Evolutionary conservation across 768 basidiomycete species (phyloP).

Genomic region (Amanita inopinata): DNA sequence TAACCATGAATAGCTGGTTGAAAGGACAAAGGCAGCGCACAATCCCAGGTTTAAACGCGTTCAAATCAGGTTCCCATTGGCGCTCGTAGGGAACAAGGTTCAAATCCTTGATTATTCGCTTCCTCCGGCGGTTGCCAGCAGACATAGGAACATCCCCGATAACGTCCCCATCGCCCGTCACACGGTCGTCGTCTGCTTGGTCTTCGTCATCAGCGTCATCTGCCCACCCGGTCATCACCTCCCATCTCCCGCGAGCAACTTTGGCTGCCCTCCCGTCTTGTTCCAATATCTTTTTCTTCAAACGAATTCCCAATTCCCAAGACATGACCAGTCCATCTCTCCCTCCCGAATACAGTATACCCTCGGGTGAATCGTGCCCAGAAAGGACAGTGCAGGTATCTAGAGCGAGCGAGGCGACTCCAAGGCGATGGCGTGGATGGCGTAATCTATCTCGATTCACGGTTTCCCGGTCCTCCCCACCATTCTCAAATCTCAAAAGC

Average conservation of each 20-base stretch:
- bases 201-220: slow-evolving; percentile 63
- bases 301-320: slow-evolving; percentile 73
- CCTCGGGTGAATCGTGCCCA: slow-evolving; percentile 61
- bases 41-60: slow-evolving; percentile 35
- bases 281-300: slow-evolving; percentile 36
- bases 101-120: slow-evolving; percentile 23
- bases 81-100: slow-evolving; percentile 52
- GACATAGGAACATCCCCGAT: slow-evolving; percentile 53
- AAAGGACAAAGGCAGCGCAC: slow-evolving; percentile 26
- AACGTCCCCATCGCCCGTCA: slow-evolving; percentile 63
- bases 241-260: slow-evolving; percentile 44
- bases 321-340: slow-evolving; percentile 82
- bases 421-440: slow-evolving; percentile 80
- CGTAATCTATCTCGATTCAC: slow-evolving; percentile 10
- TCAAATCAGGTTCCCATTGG: slow-evolving; percentile 71
- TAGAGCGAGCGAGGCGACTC: slow-evolving; percentile 78
- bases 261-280: slow-evolving; percentile 15
- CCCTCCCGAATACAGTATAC: slow-evolving; percentile 85
- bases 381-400: slow-evolving; percentile 72
- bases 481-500: not conserved
- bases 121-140: slow-evolving; percentile 21
- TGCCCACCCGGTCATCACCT: slow-evolving; percentile 77
- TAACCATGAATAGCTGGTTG: slow-evolving; percentile 2
- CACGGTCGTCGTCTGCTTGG: slow-evolving; percentile 44
- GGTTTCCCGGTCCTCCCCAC: not conserved